Evolutionary conservation across 176 grass and related monocot species (phyloP), one percentile per base, ranked within the genome.

Genomic region (Typha latifolia): DNA sequence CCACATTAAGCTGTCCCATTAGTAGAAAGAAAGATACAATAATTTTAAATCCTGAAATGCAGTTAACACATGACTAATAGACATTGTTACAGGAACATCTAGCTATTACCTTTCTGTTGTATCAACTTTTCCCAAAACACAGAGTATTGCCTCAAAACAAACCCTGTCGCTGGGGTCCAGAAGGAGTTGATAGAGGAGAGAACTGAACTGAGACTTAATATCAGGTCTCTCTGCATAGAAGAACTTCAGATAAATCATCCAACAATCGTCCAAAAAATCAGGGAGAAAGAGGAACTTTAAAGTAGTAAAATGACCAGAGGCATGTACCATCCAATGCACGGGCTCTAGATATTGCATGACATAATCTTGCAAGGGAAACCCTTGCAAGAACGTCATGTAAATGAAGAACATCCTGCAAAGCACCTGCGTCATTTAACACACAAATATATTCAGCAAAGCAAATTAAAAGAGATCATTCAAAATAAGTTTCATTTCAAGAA

Each of bases 81-180:
- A 47, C 18, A 66, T 59, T 19, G 69, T 49, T 21, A 21, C 64
- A 66, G 51, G 49, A 81, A 7, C 4, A 66, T 18, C 27, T 11
- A 55, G 65, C 19, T 26, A 73, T 18, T 80, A 99, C 94, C 94
- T 93, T 81, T 93, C 89, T 47, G 94, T 78, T 71, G 77, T 99
- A 63, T 99, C 89, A 79, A 87, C 84, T 87, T 99, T 99, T 52
- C 94, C 94, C 77, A 99, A 66, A 15, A 99, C 89, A 81, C 94
- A 93, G 12, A 93, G 82, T 82, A 99, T 93, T 59, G 94, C 94
- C 76, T 99, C 94, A 79, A 99, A 99, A 85, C 94, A 99, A 76
- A 99, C 94, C 79, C 86, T 87, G 62, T 99, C 94, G 73, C 94
- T 99, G 62, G 94, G 94, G 80, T 99, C 94, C 67, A 99, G 84